phyloP scores from a whole-genome alignment of 2,329 filamentous ascomycete species.

The Fusarium succisae region DNA sequence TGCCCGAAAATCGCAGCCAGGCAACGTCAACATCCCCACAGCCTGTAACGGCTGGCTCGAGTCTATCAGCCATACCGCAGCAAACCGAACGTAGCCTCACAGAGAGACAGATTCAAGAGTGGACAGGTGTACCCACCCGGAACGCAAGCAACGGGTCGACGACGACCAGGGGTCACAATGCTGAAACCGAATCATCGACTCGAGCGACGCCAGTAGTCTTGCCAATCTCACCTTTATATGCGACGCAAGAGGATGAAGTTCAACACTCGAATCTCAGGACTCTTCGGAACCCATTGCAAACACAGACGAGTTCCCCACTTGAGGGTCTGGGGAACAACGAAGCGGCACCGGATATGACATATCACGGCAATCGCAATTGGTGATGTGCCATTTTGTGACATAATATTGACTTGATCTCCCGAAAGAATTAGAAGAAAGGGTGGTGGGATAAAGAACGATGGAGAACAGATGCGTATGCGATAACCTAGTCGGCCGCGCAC shows the following conservation, averaged over 20 bases:
- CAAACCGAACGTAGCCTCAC: conserved; percentile 7
- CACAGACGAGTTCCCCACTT: neutral
- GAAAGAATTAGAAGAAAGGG: neutral
- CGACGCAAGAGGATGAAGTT: neutral
- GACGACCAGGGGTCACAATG: neutral
- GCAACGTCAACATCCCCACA: neutral
- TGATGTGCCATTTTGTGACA: neutral
- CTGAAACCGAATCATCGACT: conserved; percentile 1
- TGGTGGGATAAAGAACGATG: neutral
- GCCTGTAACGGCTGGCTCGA: neutral
- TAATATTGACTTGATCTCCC: neutral
- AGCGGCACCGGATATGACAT: conserved; percentile 7
- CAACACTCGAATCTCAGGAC: conserved; percentile 2
- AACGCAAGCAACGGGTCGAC: neutral
- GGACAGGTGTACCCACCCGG: neutral
- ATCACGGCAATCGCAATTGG: conserved; percentile 27
- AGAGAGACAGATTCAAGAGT: conserved; percentile 5
- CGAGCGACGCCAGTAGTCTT: conserved; percentile 17
- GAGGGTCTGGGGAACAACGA: conserved; percentile 5
- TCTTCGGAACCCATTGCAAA: conserved; percentile 26
- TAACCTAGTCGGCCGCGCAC: neutral
- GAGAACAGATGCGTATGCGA: neutral
- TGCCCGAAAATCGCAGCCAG: conserved; percentile 3
- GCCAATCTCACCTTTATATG: conserved; percentile 25
- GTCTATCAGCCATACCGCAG: conserved; percentile 8